Evolutionary conservation across 495 filamentous ascomycete species (phyloP), one percentile per base, ranked within the genome.

Genomic region (Neurospora sublineolata): DNA sequence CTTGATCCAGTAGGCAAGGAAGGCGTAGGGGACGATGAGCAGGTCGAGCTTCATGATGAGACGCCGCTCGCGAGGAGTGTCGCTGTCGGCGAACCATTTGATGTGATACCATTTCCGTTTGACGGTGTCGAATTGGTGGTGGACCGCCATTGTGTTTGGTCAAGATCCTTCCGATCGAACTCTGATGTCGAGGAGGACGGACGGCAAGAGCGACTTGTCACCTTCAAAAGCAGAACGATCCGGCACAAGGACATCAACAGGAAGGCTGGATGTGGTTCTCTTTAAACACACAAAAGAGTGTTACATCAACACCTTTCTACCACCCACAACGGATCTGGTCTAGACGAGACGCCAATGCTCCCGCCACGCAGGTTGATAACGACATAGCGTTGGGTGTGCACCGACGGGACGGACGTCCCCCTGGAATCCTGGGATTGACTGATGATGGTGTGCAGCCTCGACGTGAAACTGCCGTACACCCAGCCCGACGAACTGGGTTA

Each of bases 1-100:
- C 73, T 86, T 85, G 20, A 79, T 79, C 83, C 83, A 84, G 70
- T 84, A 85, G 0, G 81, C 77, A 11, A 85, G 72, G 70, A 85
- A 82, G 3, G 81, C 82, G 73, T 75, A 78, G 2, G 77, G 77
- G 1, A 79, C 76, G 41, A 79, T 76, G 77, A 78, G 72, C 10
- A 80, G 72, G 71, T 85, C 84, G 40, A 86, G 77, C 70, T 85
- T 86, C 38, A 79, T 73, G 64, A 86, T 82, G 37, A 85, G 79
- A 16, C 71, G 70, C 38, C 83, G 75, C 67, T 86, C 83, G 42
- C 80, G 79, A 33, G 80, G 76, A 3, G 79, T 83, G 70, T 83
- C 83, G n/a, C 77, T 69, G 46, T 80, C 77, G n/a, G 80, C 73
- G 68, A 81, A 85, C 80, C 82, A 84, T 52, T 75, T 67, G 64